Percentiles rank a stretch among this genome's conserved stretches.
Evolutionary conservation across 2,329 filamentous ascomycete genomes (phyloP).

Genomic region (Pyricularia grisea): DNA sequence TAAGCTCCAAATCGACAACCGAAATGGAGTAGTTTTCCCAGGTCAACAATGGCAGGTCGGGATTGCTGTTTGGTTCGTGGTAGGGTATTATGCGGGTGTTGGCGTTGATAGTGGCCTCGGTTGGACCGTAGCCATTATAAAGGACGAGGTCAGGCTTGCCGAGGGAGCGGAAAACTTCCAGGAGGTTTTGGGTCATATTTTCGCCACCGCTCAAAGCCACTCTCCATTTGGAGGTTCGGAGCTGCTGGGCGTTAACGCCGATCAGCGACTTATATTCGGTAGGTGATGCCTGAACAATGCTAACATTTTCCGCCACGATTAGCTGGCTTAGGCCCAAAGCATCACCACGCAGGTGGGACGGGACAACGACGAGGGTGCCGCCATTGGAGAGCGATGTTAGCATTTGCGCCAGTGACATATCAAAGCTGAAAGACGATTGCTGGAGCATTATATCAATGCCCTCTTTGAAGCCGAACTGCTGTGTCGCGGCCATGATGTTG

Average conservation of each 20-base stretch:
- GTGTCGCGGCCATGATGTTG: background rate
- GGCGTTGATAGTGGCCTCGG: constrained; percentile 14
- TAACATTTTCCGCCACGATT: background rate
- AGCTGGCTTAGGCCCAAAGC: constrained; percentile 17
- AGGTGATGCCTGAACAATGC: background rate
- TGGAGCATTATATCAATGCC: constrained; percentile 3
- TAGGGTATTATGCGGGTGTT: constrained; percentile 5
- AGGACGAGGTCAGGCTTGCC: constrained; percentile 3
- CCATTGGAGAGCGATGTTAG: constrained; percentile 25
- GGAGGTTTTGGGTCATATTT: background rate
- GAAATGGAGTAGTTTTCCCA: constrained; percentile 17
- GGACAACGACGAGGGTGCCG: constrained; percentile 24
- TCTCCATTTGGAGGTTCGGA: background rate
- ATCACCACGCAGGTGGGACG: constrained; percentile 20
- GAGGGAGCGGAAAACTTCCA: background rate
- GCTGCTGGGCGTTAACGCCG: background rate
- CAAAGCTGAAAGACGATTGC: constrained; percentile 27
- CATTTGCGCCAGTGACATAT: constrained; percentile 27
- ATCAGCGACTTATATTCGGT: background rate
- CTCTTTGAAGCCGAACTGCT: constrained; percentile 3
- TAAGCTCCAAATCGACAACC: constrained; percentile 25
- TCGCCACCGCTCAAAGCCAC: background rate
- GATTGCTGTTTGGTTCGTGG: background rate
- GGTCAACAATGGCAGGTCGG: background rate
- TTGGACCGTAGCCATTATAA: constrained; percentile 21